Evolutionary conservation across 2,329 filamentous ascomycete genomes (phyloP), one percentile per base, ranked within the genome.

Genomic region (Lasiodiplodia citricola): DNA sequence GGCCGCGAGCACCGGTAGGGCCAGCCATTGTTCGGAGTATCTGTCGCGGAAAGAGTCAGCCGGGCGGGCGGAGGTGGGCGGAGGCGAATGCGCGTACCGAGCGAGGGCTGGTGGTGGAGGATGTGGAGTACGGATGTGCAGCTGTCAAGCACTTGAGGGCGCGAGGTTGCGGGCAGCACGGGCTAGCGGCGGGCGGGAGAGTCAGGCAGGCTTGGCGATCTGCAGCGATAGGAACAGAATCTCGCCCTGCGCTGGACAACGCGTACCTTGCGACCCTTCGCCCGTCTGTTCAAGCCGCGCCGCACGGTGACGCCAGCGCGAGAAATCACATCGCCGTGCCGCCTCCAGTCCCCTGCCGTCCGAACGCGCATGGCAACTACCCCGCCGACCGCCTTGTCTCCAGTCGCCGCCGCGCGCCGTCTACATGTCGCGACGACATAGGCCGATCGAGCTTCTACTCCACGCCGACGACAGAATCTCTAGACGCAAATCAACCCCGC

Each of bases 361-460:
- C 37, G 23, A n/a, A 16, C 47, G 60, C 47, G 60, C 60, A 64
- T 64, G 60, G 60, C 60, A 37, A 28, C 60, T 52, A 28, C 44
- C 25, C 31, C 47, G 60, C 31, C 60, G n/a, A 18, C 28, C 47
- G 13, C 47, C 25, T 8, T 31, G 23, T 23, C 10, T 21, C 8
- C 64, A 21, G 47, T n/a, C n/a, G 60, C 60, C 23, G 60, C 28
- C 37, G 47, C 62, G 28, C 67, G 67, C 58, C 67, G 68, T 50
- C 62, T 69, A 67, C 63, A 69, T 69, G 68, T 69, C 68, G 68
- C 68, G 63, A 66, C 64, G 55, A 58, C 55, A 67, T 64, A 64
- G 31, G 47, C 44, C 31, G 21, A 37, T 25, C 44, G 50, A 50
- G 51, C 58, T 52, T 55, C 57, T n/a, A 23, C 51, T 51, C 41